Percentiles rank a stretch among this genome's conserved stretches.
Evolutionary conservation across 768 basidiomycete genomes (phyloP).

Genomic region (Mycena albidolilacea): DNA sequence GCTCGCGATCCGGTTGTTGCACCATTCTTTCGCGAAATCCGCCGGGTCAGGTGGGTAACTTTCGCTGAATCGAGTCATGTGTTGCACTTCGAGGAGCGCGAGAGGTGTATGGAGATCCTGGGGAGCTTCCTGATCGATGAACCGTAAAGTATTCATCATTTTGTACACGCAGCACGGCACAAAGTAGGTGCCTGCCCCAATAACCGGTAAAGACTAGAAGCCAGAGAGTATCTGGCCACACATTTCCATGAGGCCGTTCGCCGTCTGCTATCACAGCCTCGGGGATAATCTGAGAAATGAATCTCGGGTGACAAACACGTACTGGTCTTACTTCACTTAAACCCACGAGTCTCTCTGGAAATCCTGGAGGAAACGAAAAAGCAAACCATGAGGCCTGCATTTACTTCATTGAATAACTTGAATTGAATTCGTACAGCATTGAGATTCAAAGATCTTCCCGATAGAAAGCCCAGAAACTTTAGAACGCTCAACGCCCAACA

Average conservation of each 20-base stretch:
- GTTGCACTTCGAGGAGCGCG: slow-evolving; percentile 55
- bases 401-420: not conserved
- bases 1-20: slow-evolving; percentile 50
- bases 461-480: not conserved
- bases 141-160: not conserved
- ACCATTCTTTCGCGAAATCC: slow-evolving; percentile 51
- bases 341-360: not conserved
- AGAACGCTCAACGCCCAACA: not conserved
- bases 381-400: not conserved
- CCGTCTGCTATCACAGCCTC: not conserved
- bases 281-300: not conserved
- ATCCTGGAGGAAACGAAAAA: not conserved
- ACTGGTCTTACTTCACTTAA: not conserved
- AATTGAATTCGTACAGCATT: not conserved
- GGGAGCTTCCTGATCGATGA: slow-evolving; percentile 25
- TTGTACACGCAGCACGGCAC: not conserved
- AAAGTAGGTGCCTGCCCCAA: not conserved
- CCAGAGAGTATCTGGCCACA: not conserved
- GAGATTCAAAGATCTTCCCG: not conserved
- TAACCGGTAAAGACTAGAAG: not conserved
- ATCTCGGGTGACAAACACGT: not conserved
- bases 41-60: slow-evolving; percentile 54
- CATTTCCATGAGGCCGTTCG: not conserved
- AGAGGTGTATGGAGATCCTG: slow-evolving; percentile 50
- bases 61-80: slow-evolving; percentile 55